phyloP scores from a whole-genome alignment of 2,329 filamentous ascomycete species.

The Samsoniella hepiali region DNA sequence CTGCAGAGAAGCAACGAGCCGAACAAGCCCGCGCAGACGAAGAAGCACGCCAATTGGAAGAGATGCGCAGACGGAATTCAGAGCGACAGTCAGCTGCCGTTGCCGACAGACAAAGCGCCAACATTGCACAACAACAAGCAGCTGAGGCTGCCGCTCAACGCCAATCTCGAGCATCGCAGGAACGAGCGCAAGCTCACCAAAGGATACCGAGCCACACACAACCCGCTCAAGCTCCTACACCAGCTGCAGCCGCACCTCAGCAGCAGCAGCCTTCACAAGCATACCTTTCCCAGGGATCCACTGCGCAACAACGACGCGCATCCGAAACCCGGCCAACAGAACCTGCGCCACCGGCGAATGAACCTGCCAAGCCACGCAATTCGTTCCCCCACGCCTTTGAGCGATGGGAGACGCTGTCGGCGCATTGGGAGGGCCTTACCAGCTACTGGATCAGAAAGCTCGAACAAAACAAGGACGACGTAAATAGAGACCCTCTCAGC shows the following conservation, averaged over 20 bases:
- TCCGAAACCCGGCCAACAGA: constrained; percentile 23
- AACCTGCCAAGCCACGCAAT: constrained; percentile 50
- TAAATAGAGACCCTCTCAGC: constrained; percentile 76
- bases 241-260: background rate
- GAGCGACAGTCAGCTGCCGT: constrained; percentile 59
- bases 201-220: constrained; percentile 16
- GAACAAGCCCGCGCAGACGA: constrained; percentile 57
- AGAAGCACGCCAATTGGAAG: constrained; percentile 53
- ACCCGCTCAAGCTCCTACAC: constrained; percentile 8
- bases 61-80: constrained; percentile 53
- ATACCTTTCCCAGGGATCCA: constrained; percentile 18
- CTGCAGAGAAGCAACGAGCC: constrained; percentile 55
- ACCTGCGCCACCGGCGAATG: constrained; percentile 20
- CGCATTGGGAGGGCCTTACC: constrained; percentile 96
- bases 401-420: constrained; percentile 93
- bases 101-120: constrained; percentile 36
- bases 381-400: constrained; percentile 96
- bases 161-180: constrained; percentile 18
- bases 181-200: constrained; percentile 11
- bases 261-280: constrained; percentile 16
- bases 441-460: constrained; percentile 95
- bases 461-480: constrained; percentile 84
- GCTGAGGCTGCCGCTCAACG: constrained; percentile 30
- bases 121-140: constrained; percentile 31
- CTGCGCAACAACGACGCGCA: constrained; percentile 21